Conservation (phyloP, 306 rosid species). For the Sindora glabra region DNA sequence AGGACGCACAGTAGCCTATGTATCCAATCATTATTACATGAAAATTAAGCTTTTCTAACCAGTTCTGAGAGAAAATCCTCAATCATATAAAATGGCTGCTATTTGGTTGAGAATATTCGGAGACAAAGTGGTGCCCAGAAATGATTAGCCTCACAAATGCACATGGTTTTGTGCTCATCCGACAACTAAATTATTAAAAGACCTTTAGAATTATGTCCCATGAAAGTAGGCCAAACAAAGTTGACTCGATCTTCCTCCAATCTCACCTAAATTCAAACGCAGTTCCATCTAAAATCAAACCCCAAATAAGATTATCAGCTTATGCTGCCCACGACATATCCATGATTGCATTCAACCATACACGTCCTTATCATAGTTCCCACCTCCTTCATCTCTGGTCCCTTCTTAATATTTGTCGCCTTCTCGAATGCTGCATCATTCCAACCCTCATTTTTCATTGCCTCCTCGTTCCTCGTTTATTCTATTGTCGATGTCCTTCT, state of each 20-base stretch:
- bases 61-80: too few relatives aligned
- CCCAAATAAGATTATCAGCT: slow-evolving; percentile 19
- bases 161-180: slow-evolving; percentile 13
- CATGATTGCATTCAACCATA: slow-evolving; percentile 53
- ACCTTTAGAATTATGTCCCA: slow-evolving; percentile 5
- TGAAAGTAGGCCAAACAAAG: slow-evolving; percentile 15
- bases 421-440: slow-evolving; percentile 22
- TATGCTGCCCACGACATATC: slow-evolving; percentile 47
- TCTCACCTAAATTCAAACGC: background rate
- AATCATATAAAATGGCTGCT: slow-evolving; percentile 3
- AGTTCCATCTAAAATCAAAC: background rate
- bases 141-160: slow-evolving; percentile 21
- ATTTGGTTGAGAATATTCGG: background rate
- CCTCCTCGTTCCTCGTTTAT: slow-evolving; percentile 6
- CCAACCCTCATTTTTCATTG: slow-evolving; percentile 11
- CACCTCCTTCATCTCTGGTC: slow-evolving; percentile 20
- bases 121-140: slow-evolving; percentile 4
- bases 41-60: too few relatives aligned
- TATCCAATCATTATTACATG: too few relatives aligned
- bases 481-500: slow-evolving; percentile 7
- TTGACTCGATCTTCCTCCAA: too few relatives aligned
- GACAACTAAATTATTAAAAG: slow-evolving; percentile 6
- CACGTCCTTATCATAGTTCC: slow-evolving; percentile 50
- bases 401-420: slow-evolving; percentile 20
- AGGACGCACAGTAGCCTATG: too few relatives aligned